phyloP scores from a whole-genome alignment of 2,329 filamentous ascomycete genomes.

The Talaromyces rugulosus region DNA sequence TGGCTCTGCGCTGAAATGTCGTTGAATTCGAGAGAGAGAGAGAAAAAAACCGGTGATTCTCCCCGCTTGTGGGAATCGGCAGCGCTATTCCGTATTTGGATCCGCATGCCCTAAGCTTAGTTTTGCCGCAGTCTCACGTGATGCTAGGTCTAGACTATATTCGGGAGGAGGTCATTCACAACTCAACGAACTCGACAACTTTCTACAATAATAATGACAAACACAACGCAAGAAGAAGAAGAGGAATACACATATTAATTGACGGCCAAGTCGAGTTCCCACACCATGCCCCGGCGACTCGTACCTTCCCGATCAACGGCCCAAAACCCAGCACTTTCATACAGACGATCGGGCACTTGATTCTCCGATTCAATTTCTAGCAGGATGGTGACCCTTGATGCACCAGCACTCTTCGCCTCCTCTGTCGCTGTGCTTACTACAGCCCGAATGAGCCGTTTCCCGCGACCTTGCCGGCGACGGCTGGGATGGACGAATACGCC shows the following conservation, averaged over 20 bases:
- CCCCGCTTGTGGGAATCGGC: constrained; percentile 37
- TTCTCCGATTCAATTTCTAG: constrained; percentile 17
- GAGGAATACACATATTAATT: neutral
- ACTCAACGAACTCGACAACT: neutral
- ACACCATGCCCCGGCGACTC: neutral
- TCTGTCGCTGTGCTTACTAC: constrained; percentile 9
- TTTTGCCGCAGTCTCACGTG: constrained; percentile 2
- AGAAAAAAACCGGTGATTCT: constrained; percentile 15
- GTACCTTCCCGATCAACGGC: neutral
- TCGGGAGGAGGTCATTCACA: neutral
- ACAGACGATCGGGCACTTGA: constrained; percentile 16
- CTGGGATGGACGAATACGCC: constrained; percentile 26
- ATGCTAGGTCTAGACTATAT: neutral
- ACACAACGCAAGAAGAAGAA: neutral
- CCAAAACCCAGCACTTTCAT: constrained; percentile 20
- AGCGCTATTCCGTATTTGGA: constrained; percentile 18
- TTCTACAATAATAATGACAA: neutral
- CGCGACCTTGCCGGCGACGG: constrained; percentile 18
- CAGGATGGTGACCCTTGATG: constrained; percentile 15
- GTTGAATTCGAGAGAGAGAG: constrained; percentile 22
- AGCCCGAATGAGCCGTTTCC: constrained; percentile 17
- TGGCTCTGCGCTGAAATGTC: constrained; percentile 51
- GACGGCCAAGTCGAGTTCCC: neutral
- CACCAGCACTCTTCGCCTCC: constrained; percentile 12
- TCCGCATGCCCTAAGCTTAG: constrained; percentile 13